These are phyloP conservation scores for Boletus sensibilis DNA, from an alignment of 768 basidiomycete species.

Conservation along the genomic window DNA sequence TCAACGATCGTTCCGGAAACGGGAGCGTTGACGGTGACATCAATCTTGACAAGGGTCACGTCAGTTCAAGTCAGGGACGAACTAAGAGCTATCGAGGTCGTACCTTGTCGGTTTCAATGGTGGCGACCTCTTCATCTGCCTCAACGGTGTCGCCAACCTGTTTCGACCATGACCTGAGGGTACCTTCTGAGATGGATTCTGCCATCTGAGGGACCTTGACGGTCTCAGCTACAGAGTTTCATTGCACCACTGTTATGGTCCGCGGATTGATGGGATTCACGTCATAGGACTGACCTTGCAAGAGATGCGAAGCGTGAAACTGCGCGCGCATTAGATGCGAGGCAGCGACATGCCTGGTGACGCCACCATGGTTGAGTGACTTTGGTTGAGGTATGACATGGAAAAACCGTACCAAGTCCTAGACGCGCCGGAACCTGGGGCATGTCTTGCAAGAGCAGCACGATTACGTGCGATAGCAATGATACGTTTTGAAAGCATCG, in stretches of 20 bases:
- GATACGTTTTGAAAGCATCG: constrained; percentile 72
- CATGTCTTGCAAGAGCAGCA: constrained; percentile 41
- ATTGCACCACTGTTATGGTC: constrained; percentile 10
- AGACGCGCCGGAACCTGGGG: constrained; percentile 36
- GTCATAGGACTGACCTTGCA: constrained; percentile 55
- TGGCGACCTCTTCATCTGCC: constrained; percentile 94
- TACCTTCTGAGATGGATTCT: constrained; percentile 97
- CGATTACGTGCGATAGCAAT: constrained; percentile 64
- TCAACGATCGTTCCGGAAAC: constrained; percentile 84
- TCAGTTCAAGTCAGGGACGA: not conserved
- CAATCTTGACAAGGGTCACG: constrained; percentile 59
- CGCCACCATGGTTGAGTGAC: constrained; percentile 2
- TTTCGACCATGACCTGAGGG: constrained; percentile 92
- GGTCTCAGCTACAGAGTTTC: constrained; percentile 63
- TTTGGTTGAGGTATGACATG: not conserved
- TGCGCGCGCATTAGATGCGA: constrained; percentile 51
- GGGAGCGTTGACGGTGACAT: constrained; percentile 95
- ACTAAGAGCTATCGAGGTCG: not conserved
- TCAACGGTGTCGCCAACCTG: constrained; percentile 88
- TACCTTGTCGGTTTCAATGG: constrained; percentile 99
- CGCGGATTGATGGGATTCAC: constrained; percentile 6
- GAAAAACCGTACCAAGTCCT: constrained; percentile 47
- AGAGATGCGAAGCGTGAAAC: constrained; percentile 68
- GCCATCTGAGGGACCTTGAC: constrained; percentile 98
- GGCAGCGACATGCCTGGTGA: constrained; percentile 45